Conservation (phyloP, 2,329 filamentous ascomycete species). For the Fusarium albidum region DNA sequence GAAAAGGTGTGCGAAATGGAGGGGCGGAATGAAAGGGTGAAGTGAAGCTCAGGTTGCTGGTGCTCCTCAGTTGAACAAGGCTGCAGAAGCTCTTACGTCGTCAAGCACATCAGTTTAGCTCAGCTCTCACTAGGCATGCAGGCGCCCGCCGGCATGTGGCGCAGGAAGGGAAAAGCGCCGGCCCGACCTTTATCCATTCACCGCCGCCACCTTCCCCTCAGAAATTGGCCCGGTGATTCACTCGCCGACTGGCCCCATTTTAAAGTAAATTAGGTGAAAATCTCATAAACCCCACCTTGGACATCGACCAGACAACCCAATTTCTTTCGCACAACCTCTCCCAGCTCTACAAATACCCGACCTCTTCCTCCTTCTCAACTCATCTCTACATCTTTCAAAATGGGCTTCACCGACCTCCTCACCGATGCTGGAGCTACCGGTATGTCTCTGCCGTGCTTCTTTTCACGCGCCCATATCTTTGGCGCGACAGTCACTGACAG, state of each 20-base stretch:
- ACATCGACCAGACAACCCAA: conserved; percentile 49
- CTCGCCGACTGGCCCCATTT: conserved; percentile 30
- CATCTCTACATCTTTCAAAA: conserved; percentile 52
- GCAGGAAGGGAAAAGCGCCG: conserved; percentile 8
- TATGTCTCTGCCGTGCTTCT: conserved; percentile 43
- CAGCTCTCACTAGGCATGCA: conserved; percentile 13
- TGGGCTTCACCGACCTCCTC: conserved; percentile 76
- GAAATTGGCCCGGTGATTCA: conserved; percentile 21
- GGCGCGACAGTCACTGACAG: conserved; percentile 45
- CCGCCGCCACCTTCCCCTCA: conserved; percentile 33
- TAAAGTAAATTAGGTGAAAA: conserved; percentile 46
- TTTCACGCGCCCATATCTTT: conserved; percentile 37
- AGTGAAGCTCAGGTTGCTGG: conserved; percentile 10
- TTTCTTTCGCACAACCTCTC: conserved; percentile 43
- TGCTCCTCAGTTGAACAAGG: conserved; percentile 38
- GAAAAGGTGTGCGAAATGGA: conserved; percentile 10
- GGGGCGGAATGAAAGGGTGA: conserved; percentile 9
- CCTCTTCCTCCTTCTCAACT: conserved; percentile 35
- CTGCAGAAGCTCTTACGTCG: conserved; percentile 52
- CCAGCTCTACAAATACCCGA: conserved; percentile 43
- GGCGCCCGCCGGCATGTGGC: conserved; percentile 3
- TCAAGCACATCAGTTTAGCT: conserved; percentile 41
- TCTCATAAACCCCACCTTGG: conserved; percentile 52
- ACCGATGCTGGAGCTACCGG: conserved; percentile 68
- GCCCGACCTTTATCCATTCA: conserved; percentile 29